A percentile compares a stretch with the other conserved stretches of the same genome.
Evolutionary conservation across 805 yeast species (phyloP).

Genomic region (Clavispora asparagi): DNA sequence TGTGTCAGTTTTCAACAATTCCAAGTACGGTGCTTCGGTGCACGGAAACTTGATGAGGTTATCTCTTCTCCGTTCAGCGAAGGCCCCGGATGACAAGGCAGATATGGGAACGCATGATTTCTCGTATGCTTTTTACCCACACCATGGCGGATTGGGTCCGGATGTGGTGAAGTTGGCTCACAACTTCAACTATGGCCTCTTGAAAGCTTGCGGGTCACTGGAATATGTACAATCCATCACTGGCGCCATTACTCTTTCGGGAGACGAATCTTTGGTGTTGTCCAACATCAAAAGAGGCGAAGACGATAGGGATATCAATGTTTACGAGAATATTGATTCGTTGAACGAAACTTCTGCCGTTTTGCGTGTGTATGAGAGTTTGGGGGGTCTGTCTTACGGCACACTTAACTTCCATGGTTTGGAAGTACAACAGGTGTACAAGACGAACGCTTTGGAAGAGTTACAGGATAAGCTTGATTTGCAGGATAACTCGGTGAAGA

Average conservation of each 20-base stretch:
- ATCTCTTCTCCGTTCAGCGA: slow-evolving; percentile 83
- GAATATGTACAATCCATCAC: slow-evolving; percentile 6
- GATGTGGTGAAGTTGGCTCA: slow-evolving; percentile 71
- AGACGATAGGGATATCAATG: slow-evolving; percentile 59
- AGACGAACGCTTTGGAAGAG: slow-evolving; percentile 58
- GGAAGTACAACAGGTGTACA: slow-evolving; percentile 43
- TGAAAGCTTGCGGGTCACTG: slow-evolving; percentile 13
- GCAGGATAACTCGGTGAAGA: slow-evolving; percentile 27
- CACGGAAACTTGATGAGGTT: slow-evolving; percentile 91
- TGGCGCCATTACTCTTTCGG: slow-evolving; percentile 26
- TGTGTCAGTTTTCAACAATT: slow-evolving; percentile 75
- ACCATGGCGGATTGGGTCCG: slow-evolving; percentile 56
- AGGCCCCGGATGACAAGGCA: slow-evolving; percentile 91
- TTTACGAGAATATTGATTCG: slow-evolving; percentile 37
- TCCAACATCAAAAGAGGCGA: slow-evolving; percentile 85
- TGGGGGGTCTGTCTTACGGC: slow-evolving; percentile 74
- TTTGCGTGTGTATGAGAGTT: slow-evolving; percentile 76
- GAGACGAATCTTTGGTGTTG: slow-evolving; percentile 58
- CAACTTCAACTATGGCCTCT: slow-evolving; percentile 63
- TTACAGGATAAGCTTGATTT: slow-evolving; percentile 37
- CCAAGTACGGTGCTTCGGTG: slow-evolving; percentile 87
- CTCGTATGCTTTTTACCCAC: slow-evolving; percentile 83
- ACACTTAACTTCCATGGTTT: slow-evolving; percentile 38
- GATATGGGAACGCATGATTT: slow-evolving; percentile 88
- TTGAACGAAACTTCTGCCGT: slow-evolving; percentile 44